Conservation (phyloP, 495 filamentous ascomycete genomes). For the Terfezia boudieri region DNA sequence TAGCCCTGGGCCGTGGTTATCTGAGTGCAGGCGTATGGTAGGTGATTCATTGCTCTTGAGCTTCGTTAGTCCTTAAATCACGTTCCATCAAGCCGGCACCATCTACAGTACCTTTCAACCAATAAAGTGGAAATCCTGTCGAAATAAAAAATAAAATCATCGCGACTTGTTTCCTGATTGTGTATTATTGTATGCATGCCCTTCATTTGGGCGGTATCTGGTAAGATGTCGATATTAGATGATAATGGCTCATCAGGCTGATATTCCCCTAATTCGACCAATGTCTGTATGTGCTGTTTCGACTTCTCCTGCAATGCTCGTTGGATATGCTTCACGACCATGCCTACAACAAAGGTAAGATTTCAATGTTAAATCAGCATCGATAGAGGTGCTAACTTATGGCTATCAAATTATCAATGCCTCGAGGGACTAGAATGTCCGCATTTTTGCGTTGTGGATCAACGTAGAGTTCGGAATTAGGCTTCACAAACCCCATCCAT, state of each 20-base stretch:
- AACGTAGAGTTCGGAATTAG: slow-evolving; percentile 76
- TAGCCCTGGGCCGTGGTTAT: background rate
- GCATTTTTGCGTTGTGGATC: slow-evolving; percentile 72
- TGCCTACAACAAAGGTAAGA: slow-evolving; percentile 27
- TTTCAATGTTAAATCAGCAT: background rate
- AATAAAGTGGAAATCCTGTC: slow-evolving; percentile 66
- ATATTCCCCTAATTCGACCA: slow-evolving; percentile 45
- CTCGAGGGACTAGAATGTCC: slow-evolving; percentile 85
- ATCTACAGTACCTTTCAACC: slow-evolving; percentile 41
- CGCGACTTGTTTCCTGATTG: slow-evolving; percentile 50
- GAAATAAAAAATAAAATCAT: slow-evolving; percentile 95
- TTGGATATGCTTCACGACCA: slow-evolving; percentile 79
- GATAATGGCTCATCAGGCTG: slow-evolving; percentile 50
- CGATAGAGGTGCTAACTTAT: slow-evolving; percentile 36
- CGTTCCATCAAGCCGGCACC: background rate
- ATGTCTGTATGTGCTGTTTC: slow-evolving; percentile 48
- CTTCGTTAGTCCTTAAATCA: slow-evolving; percentile 4
- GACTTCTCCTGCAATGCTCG: slow-evolving; percentile 71
- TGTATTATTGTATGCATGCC: slow-evolving; percentile 85
- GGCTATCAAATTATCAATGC: slow-evolving; percentile 79
- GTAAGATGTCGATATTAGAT: slow-evolving; percentile 43
- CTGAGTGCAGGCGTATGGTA: slow-evolving; percentile 5
- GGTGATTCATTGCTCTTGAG: slow-evolving; percentile 45
- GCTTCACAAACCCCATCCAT: slow-evolving; percentile 91
- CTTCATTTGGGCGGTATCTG: slow-evolving; percentile 50